phyloP scores from a whole-genome alignment of 202 grass and related monocot genomes.

The Panicum hallii region DNA sequence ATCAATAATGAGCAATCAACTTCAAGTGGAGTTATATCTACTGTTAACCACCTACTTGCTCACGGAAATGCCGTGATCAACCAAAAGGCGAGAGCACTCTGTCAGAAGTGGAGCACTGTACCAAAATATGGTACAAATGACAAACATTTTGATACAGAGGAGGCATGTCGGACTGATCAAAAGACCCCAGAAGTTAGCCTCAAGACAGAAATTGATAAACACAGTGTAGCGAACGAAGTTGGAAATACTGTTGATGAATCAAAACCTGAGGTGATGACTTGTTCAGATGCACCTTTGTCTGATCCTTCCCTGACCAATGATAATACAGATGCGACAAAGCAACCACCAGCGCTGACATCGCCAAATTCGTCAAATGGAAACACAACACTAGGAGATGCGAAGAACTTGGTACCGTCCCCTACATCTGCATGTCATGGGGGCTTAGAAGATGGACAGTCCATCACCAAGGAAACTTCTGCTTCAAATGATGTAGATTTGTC shows the following conservation, averaged over 20 bases:
- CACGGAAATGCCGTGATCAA: slow-evolving; percentile 53
- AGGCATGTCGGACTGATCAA: neutral
- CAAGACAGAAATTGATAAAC: slow-evolving; percentile 30
- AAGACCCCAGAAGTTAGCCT: slow-evolving; percentile 35
- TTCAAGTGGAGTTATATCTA: slow-evolving; percentile 52
- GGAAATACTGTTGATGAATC: slow-evolving; percentile 35
- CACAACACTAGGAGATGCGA: slow-evolving; percentile 46
- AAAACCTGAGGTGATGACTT: slow-evolving; percentile 29
- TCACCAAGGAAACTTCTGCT: slow-evolving; percentile 46
- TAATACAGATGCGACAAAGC: slow-evolving; percentile 43
- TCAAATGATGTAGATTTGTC: slow-evolving; percentile 38
- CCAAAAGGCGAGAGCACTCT: slow-evolving; percentile 56
- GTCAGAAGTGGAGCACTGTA: slow-evolving; percentile 53
- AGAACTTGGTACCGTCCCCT: slow-evolving; percentile 42
- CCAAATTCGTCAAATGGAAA: slow-evolving; percentile 40
- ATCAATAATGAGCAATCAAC: slow-evolving; percentile 36
- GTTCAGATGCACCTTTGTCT: slow-evolving; percentile 4
- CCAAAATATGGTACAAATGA: slow-evolving; percentile 24
- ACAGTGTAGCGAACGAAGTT: slow-evolving; percentile 26
- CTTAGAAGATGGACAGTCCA: slow-evolving; percentile 41
- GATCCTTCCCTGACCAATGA: slow-evolving; percentile 39
- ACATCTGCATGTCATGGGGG: slow-evolving; percentile 40
- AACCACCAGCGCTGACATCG: neutral
- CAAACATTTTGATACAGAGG: slow-evolving; percentile 24
- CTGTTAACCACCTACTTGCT: slow-evolving; percentile 54